Evolutionary conservation across 1,284 basidiomycete genomes (phyloP), one percentile per base, ranked within the genome.

Genomic region (Trichosporon faecale): DNA sequence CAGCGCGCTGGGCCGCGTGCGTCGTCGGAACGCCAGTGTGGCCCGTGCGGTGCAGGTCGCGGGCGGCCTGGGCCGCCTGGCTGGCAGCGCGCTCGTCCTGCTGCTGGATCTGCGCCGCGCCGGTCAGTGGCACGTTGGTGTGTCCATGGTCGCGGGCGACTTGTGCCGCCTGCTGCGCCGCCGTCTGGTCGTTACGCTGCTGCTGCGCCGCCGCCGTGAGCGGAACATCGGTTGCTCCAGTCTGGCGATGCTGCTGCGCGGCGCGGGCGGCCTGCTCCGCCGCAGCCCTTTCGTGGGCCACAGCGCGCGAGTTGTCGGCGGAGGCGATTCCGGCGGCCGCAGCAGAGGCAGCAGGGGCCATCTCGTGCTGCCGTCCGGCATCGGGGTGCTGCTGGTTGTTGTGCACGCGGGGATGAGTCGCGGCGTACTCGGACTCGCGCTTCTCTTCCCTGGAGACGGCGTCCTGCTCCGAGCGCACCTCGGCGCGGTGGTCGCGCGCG

Each of bases 391-490:
- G 57, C 57, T 61, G 57, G 27, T 61, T 31, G 29, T 61, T 52
- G 57, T 61, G 57, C 57, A 12, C 14, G 57, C 57, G 57, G 18
- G 31, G 57, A 25, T 18, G 64, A 3, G 23, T 31, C 31, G 66
- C 52, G 63, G 64, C 52, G 18, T 57, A 44, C n/a, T 49, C 57
- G 27, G 27, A 14, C 57, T 31, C 29, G 57, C 57, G 57, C 57
- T 61, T 18, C 57, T 61, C 18, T 16, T 29, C 27, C 25, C 2
- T 29, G 12, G 23, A 5, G 29, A 33, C 29, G 88, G 64, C 55
- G 57, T 63, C 57, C 14, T 23, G 27, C 52, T 44, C 40, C 11
- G 57, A 46, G 57, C 55, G 29, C 29, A 9, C 35, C 49, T 49
- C 29, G 27, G 57, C 57, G 57, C 29, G 57, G 27, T n/a, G 21